Conservation (phyloP, 176 grass and related monocot species). For the barley (Hordeum vulgare) region MorexV3_pseudomolecules_assembly NC_058524.1:51267620-51268119, state of each 20-base stretch:
- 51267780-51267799: not conserved
- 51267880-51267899: no score
- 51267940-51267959: not conserved
- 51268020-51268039: not conserved
- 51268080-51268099: not conserved
- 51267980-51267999: not conserved
- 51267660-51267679: conserved; percentile 52
- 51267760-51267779: conserved; percentile 18
- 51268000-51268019: not conserved
- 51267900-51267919: not conserved
- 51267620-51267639: conserved; percentile 48
- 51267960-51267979: conserved; percentile 7
- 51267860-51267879: no score
- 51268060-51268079: not conserved
- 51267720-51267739: conserved; percentile 77
- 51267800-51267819: not conserved
- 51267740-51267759: conserved; percentile 88
- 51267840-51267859: not conserved
- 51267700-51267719: conserved; percentile 74
- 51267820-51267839: not conserved
- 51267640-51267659: conserved; percentile 75
- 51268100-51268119: not conserved
- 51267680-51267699: conserved; percentile 31
- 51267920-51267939: not conserved
- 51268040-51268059: not conserved